Percentiles rank a stretch among this genome's conserved stretches.
Evolutionary conservation across 2,329 filamentous ascomycete species (phyloP).

Genomic region (Xylaria sp.): DNA sequence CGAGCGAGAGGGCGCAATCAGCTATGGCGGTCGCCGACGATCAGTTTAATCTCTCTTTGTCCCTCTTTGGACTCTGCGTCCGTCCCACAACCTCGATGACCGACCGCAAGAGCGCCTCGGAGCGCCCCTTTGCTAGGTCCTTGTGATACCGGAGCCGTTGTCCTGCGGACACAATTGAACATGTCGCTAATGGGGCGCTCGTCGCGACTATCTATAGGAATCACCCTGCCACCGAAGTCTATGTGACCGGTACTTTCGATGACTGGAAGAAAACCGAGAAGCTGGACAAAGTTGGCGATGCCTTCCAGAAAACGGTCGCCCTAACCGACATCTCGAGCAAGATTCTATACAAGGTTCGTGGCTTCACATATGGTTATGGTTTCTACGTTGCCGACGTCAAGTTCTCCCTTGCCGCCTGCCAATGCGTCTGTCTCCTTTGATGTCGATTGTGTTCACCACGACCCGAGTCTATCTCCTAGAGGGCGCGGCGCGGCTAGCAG

Average conservation of each 20-base stretch:
- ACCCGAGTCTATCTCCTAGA: conserved; percentile 4
- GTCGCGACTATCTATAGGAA: conserved; percentile 67
- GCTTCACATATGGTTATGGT: conserved; percentile 18
- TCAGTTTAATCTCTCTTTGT: conserved; percentile 16
- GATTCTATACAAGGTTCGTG: conserved; percentile 91
- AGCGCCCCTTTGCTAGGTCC: conserved; percentile 4
- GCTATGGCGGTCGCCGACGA: not conserved
- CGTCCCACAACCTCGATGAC: conserved; percentile 1
- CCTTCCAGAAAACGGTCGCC: conserved; percentile 83
- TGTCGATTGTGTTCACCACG: conserved; percentile 6
- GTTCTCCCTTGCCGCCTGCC: conserved; percentile 24
- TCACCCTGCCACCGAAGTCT: conserved; percentile 85
- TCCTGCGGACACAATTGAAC: conserved; percentile 16
- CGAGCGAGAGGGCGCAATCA: conserved; percentile 16
- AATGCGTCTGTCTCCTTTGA: conserved; percentile 9
- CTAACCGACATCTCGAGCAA: conserved; percentile 74
- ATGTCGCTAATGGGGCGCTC: conserved; percentile 26
- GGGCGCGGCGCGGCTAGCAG: conserved; percentile 5
- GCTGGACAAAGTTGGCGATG: conserved; percentile 77
- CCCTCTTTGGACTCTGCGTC: not conserved
- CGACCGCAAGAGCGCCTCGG: conserved; percentile 14
- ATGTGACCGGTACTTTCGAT: conserved; percentile 95
- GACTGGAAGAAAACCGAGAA: conserved; percentile 89
- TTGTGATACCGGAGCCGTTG: conserved; percentile 20
- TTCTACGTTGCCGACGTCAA: conserved; percentile 25